A percentile compares a stretch with the other conserved stretches of the same genome.
These are phyloP conservation scores for Calonectria fujianensis DNA, from an alignment of 2,329 filamentous ascomycete genomes.

Conservation along the genomic window DNA sequence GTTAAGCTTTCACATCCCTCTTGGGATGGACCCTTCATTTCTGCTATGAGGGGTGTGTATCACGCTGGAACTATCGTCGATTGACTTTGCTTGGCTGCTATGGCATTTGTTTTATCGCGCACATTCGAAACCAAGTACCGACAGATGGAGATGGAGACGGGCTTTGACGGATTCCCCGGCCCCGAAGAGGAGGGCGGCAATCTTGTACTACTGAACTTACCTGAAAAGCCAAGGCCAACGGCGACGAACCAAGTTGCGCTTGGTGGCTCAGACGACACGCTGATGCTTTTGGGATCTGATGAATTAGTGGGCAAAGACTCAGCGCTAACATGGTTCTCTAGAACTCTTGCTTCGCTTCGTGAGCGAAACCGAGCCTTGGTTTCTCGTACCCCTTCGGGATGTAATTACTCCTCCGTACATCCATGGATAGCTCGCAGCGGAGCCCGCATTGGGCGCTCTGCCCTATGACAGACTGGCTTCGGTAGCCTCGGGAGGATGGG, in stretches of 20 bases:
- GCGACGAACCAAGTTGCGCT: conserved; percentile 8
- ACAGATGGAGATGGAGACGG: conserved; percentile 26
- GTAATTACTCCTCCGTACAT: conserved; percentile 7
- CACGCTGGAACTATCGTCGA: conserved; percentile 23
- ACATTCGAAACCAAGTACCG: conserved; percentile 23
- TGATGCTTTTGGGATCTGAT: conserved; percentile 12
- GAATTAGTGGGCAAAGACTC: conserved; percentile 4
- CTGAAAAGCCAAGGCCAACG: conserved; percentile 25
- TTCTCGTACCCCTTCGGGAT: conserved; percentile 14
- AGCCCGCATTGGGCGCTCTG: conserved; percentile 24
- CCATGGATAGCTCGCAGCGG: conserved; percentile 10
- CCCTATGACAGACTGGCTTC: conserved; percentile 35
- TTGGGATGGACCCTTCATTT: conserved; percentile 27
- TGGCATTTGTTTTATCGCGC: conserved; percentile 16
- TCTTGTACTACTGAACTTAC: conserved; percentile 21
- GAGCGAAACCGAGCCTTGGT: conserved; percentile 17
- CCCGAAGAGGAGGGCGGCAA: conserved; percentile 20
- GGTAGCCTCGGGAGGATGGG: conserved; percentile 38
- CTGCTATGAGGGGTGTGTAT: conserved; percentile 9
- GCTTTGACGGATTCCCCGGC: conserved; percentile 21
- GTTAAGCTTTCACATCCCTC: conserved; percentile 23
- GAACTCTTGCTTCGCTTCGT: conserved; percentile 19
- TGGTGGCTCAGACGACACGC: conserved; percentile 16
- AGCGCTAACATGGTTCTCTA: conserved; percentile 17
- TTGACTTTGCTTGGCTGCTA: conserved; percentile 11